These are phyloP conservation scores for Toxicodendron radicans DNA, from an alignment of 345 rosid genomes.

Conservation along the genomic window DNA sequence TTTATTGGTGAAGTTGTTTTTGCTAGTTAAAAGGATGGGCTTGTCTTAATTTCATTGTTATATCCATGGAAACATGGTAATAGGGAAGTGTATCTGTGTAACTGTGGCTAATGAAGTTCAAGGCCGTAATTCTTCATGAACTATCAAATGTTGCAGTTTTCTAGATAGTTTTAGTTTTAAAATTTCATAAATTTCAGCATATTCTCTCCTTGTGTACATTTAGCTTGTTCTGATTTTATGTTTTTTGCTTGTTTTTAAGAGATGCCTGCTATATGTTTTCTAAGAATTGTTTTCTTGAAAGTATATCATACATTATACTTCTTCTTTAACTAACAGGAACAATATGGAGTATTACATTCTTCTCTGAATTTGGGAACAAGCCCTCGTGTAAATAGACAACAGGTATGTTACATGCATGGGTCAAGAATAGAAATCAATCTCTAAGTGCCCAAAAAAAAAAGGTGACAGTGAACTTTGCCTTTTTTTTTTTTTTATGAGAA, in stretches of 20 bases:
- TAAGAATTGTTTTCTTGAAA: not conserved
- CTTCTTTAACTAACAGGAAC: conserved; percentile 54
- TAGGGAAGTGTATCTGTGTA: not conserved
- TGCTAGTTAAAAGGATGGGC: not conserved
- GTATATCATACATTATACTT: not conserved
- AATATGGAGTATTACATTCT: conserved; percentile 57
- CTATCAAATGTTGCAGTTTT: not conserved
- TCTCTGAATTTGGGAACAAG: conserved; percentile 48
- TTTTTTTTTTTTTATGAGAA: too few relatives aligned
- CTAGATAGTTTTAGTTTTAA: not conserved
- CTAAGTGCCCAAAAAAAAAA: too few relatives aligned
- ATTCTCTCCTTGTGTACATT: not conserved
- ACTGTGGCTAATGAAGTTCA: not conserved
- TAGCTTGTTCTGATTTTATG: not conserved
- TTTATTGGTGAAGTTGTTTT: not conserved
- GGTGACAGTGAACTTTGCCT: too few relatives aligned
- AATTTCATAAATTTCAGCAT: not conserved
- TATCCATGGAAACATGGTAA: not conserved
- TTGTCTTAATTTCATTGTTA: not conserved
- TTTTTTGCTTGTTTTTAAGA: not conserved
- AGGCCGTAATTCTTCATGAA: not conserved
- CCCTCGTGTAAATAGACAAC: conserved; percentile 66
- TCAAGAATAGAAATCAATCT: too few relatives aligned
- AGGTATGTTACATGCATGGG: conserved; percentile 44
- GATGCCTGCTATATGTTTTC: not conserved